phyloP scores from a whole-genome alignment of 192 early-diverging fungal species.

The Chytriomyces confervae region DNA sequence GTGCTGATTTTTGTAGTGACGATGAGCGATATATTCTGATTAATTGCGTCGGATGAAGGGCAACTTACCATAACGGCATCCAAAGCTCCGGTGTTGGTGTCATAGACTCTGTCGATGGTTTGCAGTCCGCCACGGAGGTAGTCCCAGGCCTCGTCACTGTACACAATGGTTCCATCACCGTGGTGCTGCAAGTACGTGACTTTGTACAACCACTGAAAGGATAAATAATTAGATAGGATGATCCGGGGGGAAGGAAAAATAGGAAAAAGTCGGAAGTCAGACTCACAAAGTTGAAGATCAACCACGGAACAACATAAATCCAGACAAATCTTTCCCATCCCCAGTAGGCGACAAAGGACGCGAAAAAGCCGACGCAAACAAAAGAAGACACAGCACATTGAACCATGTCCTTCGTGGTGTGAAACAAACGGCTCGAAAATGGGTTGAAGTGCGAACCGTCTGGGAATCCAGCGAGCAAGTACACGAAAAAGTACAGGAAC shows the following conservation, averaged over 20 bases:
- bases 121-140: constrained; percentile 48
- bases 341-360: constrained; percentile 28
- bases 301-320: constrained; percentile 46
- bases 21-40: not conserved
- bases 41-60: not conserved
- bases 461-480: constrained; percentile 41
- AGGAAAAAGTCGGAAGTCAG: not conserved
- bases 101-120: constrained; percentile 54
- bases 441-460: constrained; percentile 49
- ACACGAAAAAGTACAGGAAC: constrained; percentile 41
- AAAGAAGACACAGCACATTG: constrained; percentile 38
- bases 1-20: constrained; percentile 29
- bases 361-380: constrained; percentile 36
- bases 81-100: constrained; percentile 38
- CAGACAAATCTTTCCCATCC: constrained; percentile 32
- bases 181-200: constrained; percentile 57
- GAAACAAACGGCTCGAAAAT: constrained; percentile 36
- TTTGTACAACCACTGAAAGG: constrained; percentile 48
- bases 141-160: constrained; percentile 43
- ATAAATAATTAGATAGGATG: not conserved
- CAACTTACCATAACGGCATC: constrained; percentile 39
- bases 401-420: constrained; percentile 37
- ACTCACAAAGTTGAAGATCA: constrained; percentile 52
- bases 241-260: not conserved
- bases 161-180: constrained; percentile 38